These are phyloP conservation scores for Asterella californica DNA, from an alignment of 225 moss, liverwort and hornwort species.

Conservation along the genomic window DNA sequence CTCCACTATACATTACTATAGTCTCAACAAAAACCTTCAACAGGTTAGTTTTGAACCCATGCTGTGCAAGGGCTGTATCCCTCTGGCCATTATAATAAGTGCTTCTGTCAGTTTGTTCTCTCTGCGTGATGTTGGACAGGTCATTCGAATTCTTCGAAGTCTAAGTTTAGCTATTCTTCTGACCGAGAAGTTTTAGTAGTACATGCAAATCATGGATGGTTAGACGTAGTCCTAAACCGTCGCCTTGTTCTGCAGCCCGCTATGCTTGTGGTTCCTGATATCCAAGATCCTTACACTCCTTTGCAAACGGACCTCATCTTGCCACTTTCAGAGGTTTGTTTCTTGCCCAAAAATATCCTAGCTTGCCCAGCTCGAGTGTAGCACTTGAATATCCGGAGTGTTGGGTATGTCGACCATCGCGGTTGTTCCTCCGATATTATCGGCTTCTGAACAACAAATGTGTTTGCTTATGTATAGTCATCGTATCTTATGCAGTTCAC, in stretches of 20 bases:
- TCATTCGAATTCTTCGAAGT: background rate
- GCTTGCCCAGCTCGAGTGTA: background rate
- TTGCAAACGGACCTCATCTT: slow-evolving; percentile 91
- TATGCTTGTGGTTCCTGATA: slow-evolving; percentile 97
- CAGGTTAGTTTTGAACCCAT: slow-evolving; percentile 39
- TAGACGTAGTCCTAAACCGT: background rate
- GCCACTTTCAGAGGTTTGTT: slow-evolving; percentile 65
- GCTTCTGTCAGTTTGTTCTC: background rate
- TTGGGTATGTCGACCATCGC: background rate
- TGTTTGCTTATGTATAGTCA: background rate
- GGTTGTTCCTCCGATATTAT: background rate
- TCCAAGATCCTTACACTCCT: slow-evolving; percentile 97
- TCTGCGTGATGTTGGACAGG: background rate
- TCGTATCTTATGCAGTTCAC: too few relatives aligned
- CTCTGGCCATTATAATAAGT: background rate
- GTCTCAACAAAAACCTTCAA: slow-evolving; percentile 83
- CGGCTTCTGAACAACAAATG: background rate
- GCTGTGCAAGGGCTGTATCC: background rate
- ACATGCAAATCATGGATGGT: background rate
- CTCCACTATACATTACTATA: slow-evolving; percentile 94
- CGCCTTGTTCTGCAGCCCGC: slow-evolving; percentile 56
- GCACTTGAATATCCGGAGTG: background rate
- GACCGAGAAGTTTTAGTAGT: background rate
- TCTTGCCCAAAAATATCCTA: background rate
- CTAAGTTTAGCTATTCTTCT: background rate